Conservation (phyloP, 78 protist genomes). For the Chrysochromulina parva region DNA sequence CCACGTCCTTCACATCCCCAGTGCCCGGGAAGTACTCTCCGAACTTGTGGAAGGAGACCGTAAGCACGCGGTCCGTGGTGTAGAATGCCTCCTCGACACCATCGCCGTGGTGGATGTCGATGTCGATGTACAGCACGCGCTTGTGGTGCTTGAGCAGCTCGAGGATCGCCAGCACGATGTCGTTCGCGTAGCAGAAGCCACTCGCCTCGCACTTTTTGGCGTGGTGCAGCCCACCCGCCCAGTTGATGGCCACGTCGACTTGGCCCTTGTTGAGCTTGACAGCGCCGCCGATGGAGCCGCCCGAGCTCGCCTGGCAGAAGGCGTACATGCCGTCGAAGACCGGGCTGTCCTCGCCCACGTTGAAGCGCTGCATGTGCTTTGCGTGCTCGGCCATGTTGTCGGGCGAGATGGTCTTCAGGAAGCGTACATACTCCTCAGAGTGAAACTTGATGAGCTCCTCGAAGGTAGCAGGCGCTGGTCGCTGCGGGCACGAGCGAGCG, state of each 20-base stretch:
- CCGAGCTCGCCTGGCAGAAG: conserved; percentile 93
- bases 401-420: conserved; percentile 41
- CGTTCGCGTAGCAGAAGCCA: conserved; percentile 99
- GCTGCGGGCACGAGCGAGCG: neutral
- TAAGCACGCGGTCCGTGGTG: conserved; percentile 93
- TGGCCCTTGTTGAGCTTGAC: conserved; percentile 71
- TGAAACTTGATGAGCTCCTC: conserved; percentile 49
- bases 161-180: conserved; percentile 96
- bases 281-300: conserved; percentile 96
- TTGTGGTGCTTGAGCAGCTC: conserved; percentile 88
- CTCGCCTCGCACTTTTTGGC: conserved; percentile 94
- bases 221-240: conserved; percentile 96
- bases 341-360: conserved; percentile 97
- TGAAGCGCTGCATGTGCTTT: conserved; percentile 53
- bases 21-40: conserved; percentile 97
- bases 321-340: conserved; percentile 96
- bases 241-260: conserved; percentile 95
- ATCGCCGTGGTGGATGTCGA: conserved; percentile 99
- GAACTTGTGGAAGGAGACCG: conserved; percentile 95
- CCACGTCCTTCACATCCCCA: conserved; percentile 89
- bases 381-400: conserved; percentile 39
- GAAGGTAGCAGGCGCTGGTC: neutral
- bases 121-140: conserved; percentile 97
- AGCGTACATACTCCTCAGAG: conserved; percentile 55
- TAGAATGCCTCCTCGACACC: conserved; percentile 96